phyloP scores from a whole-genome alignment of 73 alveolate genomes.

The Paramecium sexaurelia region DNA sequence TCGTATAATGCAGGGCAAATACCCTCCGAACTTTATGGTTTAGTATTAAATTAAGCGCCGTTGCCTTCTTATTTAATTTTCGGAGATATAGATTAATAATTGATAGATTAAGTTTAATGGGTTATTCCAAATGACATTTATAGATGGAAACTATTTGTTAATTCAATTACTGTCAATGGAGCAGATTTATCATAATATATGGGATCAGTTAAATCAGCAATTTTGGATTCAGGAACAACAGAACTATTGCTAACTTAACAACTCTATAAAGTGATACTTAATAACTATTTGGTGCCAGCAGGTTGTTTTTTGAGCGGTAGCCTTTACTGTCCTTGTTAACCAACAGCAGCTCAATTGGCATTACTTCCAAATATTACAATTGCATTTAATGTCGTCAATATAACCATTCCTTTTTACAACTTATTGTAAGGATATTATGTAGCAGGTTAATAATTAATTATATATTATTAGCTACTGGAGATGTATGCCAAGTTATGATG shows the following conservation, averaged over 20 bases:
- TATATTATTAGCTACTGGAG: neutral
- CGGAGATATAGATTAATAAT: neutral
- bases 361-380: constrained; percentile 5
- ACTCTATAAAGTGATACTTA: neutral
- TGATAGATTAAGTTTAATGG: neutral
- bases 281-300: neutral
- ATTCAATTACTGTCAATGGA: constrained; percentile 4
- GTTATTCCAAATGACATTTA: constrained; percentile 44
- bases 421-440: neutral
- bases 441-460: neutral
- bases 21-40: neutral
- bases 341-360: neutral
- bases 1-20: neutral
- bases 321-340: constrained; percentile 34
- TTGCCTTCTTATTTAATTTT: neutral
- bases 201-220: constrained; percentile 31
- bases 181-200: constrained; percentile 17
- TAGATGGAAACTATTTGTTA: constrained; percentile 49
- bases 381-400: neutral
- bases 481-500: neutral
- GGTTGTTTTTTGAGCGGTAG: neutral
- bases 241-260: neutral
- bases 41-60: neutral
- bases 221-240: constrained; percentile 48
- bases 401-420: constrained; percentile 5